Conservation (phyloP, 805 yeast genomes). For the Metschnikowia corniflorae region DNA sequence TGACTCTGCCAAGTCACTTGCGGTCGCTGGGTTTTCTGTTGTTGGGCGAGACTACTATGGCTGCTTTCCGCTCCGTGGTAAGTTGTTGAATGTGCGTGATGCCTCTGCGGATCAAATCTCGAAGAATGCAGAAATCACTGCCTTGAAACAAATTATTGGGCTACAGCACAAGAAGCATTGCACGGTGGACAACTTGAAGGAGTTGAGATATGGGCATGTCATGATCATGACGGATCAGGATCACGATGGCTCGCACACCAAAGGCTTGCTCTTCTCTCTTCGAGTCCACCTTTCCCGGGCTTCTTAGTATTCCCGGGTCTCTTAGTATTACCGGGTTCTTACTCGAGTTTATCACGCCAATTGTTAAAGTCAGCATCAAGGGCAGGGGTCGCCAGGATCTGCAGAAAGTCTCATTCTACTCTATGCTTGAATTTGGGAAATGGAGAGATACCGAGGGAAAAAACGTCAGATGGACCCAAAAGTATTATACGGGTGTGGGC, state of each 20-base stretch:
- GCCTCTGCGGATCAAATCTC: constrained; percentile 94
- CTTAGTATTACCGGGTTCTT: constrained; percentile 87
- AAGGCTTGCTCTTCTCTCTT: constrained; percentile 88
- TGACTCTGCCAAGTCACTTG: constrained; percentile 89
- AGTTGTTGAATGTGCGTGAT: constrained; percentile 90
- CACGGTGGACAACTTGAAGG: constrained; percentile 53
- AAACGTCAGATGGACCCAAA: constrained; percentile 78
- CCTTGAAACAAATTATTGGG: constrained; percentile 92
- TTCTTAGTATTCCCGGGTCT: too few relatives aligned
- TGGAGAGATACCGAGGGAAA: constrained; percentile 88
- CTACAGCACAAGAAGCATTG: constrained; percentile 88
- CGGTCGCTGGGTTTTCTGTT: constrained; percentile 89
- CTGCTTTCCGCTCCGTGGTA: constrained; percentile 93
- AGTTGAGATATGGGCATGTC: constrained; percentile 88
- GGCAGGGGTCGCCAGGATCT: constrained; percentile 52
- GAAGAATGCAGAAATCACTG: constrained; percentile 92
- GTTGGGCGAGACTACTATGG: constrained; percentile 96
- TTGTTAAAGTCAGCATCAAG: constrained; percentile 78
- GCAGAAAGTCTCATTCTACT: constrained; percentile 70
- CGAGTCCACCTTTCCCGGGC: constrained; percentile 91
- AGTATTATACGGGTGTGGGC: constrained; percentile 98
- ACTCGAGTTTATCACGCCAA: constrained; percentile 93
- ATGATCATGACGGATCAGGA: constrained; percentile 99
- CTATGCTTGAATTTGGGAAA: constrained; percentile 90
- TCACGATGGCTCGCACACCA: constrained; percentile 98